Percentiles rank a stretch among this genome's conserved stretches.
Conservation (phyloP, 257 asterid genomes). For the Coffea eugenioides region DNA sequence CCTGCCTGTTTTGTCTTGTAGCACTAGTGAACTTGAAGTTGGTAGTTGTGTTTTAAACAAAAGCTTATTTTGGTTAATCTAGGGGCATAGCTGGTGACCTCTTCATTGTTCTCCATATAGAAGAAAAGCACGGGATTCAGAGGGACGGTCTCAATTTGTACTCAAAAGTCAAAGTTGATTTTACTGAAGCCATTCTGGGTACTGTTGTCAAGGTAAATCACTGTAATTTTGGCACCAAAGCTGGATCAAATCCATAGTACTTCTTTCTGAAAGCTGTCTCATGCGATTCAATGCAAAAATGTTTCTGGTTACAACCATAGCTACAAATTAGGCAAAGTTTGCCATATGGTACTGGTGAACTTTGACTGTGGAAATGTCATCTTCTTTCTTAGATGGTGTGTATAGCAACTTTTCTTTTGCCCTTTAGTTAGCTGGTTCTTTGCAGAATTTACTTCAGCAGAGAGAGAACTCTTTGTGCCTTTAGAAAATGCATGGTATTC, state of each 20-base stretch:
- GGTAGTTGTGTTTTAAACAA: not conserved
- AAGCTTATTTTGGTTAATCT: conserved; percentile 19
- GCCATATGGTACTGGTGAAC: not conserved
- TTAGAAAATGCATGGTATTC: not conserved
- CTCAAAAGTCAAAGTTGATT: conserved; percentile 75
- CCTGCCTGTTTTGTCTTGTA: not conserved
- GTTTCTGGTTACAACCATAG: not conserved
- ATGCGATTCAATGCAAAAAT: too few species aligned
- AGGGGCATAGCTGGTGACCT: conserved; percentile 87
- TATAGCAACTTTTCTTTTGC: not conserved
- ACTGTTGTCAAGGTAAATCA: conserved; percentile 63
- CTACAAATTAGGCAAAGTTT: not conserved
- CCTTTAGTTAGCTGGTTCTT: not conserved
- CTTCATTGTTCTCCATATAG: conserved; percentile 64
- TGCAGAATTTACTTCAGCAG: not conserved
- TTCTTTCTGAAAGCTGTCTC: not conserved
- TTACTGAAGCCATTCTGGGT: conserved; percentile 91
- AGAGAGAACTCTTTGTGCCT: not conserved
- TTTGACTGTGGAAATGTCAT: not conserved
- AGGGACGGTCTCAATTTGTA: conserved; percentile 83
- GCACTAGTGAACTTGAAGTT: not conserved
- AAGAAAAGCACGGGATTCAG: conserved; percentile 65
- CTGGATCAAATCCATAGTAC: not conserved
- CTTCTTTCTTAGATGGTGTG: not conserved
- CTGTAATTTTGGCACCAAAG: conserved; percentile 6